Conservation (phyloP, 441 rosid genomes). For the Arabidopsis hybrid region DNA sequence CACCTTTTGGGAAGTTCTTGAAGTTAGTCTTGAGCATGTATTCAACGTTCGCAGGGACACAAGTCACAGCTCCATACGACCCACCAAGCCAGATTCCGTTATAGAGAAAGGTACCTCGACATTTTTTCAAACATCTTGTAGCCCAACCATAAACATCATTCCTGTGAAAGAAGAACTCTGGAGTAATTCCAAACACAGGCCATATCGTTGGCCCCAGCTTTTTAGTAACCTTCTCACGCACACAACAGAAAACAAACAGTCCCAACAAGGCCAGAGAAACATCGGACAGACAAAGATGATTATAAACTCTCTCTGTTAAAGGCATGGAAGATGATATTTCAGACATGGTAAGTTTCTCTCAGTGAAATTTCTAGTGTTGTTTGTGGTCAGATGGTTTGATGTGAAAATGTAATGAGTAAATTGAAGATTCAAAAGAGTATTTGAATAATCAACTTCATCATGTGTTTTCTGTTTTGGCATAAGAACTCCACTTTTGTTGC, state of each 20-base stretch:
- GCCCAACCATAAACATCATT: slow-evolving; percentile 53
- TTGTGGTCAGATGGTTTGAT: slow-evolving; percentile 15
- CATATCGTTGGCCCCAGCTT: slow-evolving; percentile 63
- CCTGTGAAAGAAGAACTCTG: slow-evolving; percentile 45
- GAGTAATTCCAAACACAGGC: slow-evolving; percentile 74
- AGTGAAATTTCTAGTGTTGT: slow-evolving; percentile 1
- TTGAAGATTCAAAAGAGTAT: slow-evolving; percentile 6
- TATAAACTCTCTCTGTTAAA: slow-evolving; percentile 42
- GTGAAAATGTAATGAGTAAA: slow-evolving; percentile 21
- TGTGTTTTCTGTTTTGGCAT: slow-evolving; percentile 33
- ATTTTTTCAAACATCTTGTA: slow-evolving; percentile 51
- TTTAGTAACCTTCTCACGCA: slow-evolving; percentile 54
- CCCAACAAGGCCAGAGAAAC: slow-evolving; percentile 53
- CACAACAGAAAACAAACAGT: slow-evolving; percentile 59
- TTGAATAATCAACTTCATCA: slow-evolving; percentile 9
- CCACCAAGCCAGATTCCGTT: slow-evolving; percentile 68
- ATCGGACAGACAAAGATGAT: slow-evolving; percentile 51
- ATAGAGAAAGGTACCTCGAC: slow-evolving; percentile 61
- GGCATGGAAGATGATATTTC: slow-evolving; percentile 22
- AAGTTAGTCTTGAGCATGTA: slow-evolving; percentile 72
- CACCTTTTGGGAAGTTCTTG: slow-evolving; percentile 76
- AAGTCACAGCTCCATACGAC: slow-evolving; percentile 59
- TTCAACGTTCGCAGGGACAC: slow-evolving; percentile 67
- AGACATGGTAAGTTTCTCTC: slow-evolving; percentile 21
- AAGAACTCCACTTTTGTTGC: slow-evolving; percentile 31